These are phyloP conservation scores for Juglanconis sp. DNA, from an alignment of 2,329 filamentous ascomycete genomes.

Conservation along the genomic window DNA sequence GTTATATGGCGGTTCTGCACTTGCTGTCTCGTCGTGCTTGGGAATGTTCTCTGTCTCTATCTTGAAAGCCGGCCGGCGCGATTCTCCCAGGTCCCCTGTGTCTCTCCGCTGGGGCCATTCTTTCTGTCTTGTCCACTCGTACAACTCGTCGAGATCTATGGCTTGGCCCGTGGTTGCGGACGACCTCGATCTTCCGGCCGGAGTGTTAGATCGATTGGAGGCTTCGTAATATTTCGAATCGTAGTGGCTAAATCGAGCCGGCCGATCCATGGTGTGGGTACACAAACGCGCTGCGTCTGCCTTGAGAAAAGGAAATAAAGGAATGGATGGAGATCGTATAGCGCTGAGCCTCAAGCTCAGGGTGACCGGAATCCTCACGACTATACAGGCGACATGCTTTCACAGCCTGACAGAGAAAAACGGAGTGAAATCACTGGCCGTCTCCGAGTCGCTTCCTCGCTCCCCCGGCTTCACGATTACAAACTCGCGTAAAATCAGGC, in stretches of 20 bases:
- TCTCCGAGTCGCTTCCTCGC: background rate
- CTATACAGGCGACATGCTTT: background rate
- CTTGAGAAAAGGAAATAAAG: background rate
- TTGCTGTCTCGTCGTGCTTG: background rate
- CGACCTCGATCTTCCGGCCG: background rate
- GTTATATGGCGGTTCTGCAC: background rate
- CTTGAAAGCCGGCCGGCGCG: background rate
- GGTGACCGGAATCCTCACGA: background rate
- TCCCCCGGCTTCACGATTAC: background rate
- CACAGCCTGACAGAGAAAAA: background rate
- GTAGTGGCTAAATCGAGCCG: background rate
- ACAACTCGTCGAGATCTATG: background rate
- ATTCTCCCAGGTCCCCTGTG: background rate
- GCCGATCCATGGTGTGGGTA: background rate
- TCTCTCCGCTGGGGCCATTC: background rate
- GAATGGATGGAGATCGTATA: background rate
- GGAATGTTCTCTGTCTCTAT: background rate
- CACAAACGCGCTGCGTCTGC: background rate
- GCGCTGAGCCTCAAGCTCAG: background rate
- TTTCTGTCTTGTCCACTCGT: background rate
- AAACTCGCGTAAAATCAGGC: background rate
- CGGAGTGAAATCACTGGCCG: background rate
- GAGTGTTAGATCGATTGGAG: background rate
- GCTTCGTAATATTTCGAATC: background rate
- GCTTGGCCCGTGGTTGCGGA: background rate